Base-by-base conservation (phyloP, 768 basidiomycete species). In the Tulasnella sp. region DNA sequence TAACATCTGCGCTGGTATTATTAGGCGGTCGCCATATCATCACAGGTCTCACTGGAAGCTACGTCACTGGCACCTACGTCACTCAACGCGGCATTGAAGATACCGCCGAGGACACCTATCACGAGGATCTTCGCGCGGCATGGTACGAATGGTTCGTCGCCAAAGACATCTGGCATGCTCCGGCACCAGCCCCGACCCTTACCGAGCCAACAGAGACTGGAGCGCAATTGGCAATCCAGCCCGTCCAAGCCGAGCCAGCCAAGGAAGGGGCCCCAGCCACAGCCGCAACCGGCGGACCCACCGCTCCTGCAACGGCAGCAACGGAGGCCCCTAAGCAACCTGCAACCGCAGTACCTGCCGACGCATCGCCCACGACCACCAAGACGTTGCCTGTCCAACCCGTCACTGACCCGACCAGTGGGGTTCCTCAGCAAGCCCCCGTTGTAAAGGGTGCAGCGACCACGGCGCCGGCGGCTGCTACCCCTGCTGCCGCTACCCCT, bases 251-350 rank as follows among this genome's bases (percentile, higher is more conserved):
- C 34, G 64, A 28, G 34, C 31, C 7, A 2, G 64, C 31, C 31
- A 69, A 69, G 64, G 64, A 69, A 69, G 76, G 46, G 14, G 46
- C 46, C 74, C 74, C 74, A 3, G 74, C 46, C 11, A 50, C 58
- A 34, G 77, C 37, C n/a, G 48, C 74, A 28, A 75, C 75, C 48
- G 81, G 75, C 83, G 84, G 40, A 85, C 69, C 48, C 83, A 84
- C 77, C n/a, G 74, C 74, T 11, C 74, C 74, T 75, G 74, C 20
- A 14, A 14, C 31, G 41, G 74, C 64, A 37, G 64, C 34, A 5
- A 54, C 54, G 11, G 31, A 37, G 31, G 64, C 64, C 12, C 28
- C 64, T 24, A 37, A 69, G 64, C 28, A 69, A 20, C 28, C 64
- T 69, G 64, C 64, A 37, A 69, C 64, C 1, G 64, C 64, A 3